Evolutionary conservation across 2,329 filamentous ascomycete genomes (phyloP).

Genomic region (Pseudogymnoascus sp.): DNA sequence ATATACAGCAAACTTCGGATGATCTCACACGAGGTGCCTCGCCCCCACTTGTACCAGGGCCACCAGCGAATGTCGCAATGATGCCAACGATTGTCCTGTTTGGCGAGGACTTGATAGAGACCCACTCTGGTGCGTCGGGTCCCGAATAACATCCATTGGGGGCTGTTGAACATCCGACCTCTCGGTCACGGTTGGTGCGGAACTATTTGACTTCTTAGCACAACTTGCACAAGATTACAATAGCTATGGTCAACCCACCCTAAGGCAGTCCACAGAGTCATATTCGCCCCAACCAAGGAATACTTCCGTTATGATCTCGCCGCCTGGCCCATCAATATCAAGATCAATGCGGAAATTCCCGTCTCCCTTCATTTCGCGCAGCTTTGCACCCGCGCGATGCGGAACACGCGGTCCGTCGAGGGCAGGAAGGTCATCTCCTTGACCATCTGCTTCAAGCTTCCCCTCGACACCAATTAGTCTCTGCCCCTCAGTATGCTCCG

Average conservation of each 20-base stretch:
- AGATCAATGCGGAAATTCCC: constrained; percentile 10
- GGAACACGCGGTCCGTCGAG: neutral
- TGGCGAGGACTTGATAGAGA: neutral
- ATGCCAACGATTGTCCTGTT: constrained; percentile 9
- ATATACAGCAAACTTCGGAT: neutral
- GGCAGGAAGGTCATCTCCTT: neutral
- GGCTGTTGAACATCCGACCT: neutral
- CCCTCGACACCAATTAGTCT: constrained; percentile 5
- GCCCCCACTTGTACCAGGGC: neutral
- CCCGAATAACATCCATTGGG: neutral
- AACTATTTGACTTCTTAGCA: neutral
- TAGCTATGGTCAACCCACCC: neutral
- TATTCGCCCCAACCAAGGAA: neutral
- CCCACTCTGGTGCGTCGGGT: neutral
- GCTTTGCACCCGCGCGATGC: neutral
- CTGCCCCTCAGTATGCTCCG: neutral
- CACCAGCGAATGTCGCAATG: constrained; percentile 6
- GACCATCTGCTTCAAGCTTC: neutral
- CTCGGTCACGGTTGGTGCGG: constrained; percentile 10
- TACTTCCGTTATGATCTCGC: constrained; percentile 11
- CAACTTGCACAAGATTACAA: neutral
- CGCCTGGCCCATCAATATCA: constrained; percentile 11
- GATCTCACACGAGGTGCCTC: neutral
- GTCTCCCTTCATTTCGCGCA: neutral
- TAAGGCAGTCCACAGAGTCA: neutral